Conservation (phyloP, 148 eudicot genomes). For the Spergularia bocconei region DNA sequence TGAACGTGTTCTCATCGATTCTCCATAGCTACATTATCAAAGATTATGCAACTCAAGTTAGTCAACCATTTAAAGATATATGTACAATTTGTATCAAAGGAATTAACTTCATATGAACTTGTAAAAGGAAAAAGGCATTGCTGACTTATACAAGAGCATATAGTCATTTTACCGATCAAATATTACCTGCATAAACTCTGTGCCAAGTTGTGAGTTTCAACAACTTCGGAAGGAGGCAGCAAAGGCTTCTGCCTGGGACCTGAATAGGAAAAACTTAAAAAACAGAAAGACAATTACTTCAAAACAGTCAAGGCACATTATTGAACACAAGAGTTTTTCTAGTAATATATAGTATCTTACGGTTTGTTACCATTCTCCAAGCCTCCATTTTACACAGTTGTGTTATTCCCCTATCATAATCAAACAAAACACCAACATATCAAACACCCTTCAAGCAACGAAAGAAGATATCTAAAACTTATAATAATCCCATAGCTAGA, state of each 20-base stretch:
- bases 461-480: not conserved
- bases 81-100: not conserved
- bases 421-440: constrained; percentile 20
- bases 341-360: constrained; percentile 44
- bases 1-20: constrained; percentile 52
- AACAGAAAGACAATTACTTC: not conserved
- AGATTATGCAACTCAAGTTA: not conserved
- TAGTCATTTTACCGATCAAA: not conserved
- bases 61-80: not conserved
- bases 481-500: not conserved
- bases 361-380: constrained; percentile 32
- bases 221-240: constrained; percentile 91
- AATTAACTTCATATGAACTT: not conserved
- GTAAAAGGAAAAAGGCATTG: not conserved
- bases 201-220: constrained; percentile 81
- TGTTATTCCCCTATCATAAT: constrained; percentile 40
- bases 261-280: constrained; percentile 7
- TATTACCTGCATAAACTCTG: constrained; percentile 84
- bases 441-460: not conserved
- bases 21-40: constrained; percentile 56
- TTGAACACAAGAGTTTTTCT: not conserved
- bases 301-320: not conserved
- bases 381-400: constrained; percentile 46
- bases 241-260: constrained; percentile 81
- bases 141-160: constrained; percentile 4